These are phyloP conservation scores for Talaromyces nanjingensis DNA, from an alignment of 495 filamentous ascomycete genomes.

Conservation along the genomic window DNA sequence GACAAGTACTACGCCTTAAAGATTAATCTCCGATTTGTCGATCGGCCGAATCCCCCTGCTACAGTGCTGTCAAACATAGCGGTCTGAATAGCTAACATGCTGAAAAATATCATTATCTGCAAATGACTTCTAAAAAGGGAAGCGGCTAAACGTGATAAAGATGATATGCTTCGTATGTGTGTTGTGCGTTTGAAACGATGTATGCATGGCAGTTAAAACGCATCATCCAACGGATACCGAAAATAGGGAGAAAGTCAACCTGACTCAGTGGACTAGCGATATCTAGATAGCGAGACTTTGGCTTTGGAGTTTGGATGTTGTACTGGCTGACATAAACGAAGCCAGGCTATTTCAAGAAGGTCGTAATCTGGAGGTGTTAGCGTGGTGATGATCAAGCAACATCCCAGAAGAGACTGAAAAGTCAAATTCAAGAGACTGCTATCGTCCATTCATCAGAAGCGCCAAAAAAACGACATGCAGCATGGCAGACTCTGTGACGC, in stretches of 20 bases:
- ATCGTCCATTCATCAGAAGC: not conserved
- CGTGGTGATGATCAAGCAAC: not conserved
- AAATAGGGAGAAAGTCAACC: not conserved
- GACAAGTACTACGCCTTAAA: not conserved
- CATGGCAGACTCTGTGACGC: not conserved
- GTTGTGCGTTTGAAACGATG: not conserved
- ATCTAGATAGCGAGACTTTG: not conserved
- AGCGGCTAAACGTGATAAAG: not conserved
- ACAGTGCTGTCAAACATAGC: not conserved
- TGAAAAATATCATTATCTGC: not conserved
- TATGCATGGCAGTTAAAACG: not conserved
- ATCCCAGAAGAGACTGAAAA: not conserved
- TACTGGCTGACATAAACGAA: not conserved
- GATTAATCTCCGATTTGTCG: not conserved
- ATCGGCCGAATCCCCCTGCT: not conserved
- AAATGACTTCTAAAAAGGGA: not conserved
- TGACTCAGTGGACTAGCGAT: not conserved
- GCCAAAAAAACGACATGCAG: not conserved
- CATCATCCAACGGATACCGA: not conserved
- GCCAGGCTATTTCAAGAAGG: not conserved
- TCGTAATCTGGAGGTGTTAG: not conserved
- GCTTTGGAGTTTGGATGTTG: conserved; percentile 17
- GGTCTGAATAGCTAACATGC: conserved; percentile 4
- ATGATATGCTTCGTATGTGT: conserved; percentile 1
- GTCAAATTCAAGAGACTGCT: not conserved